Percentiles rank a stretch among this genome's conserved stretches.
Conservation (phyloP, 2,329 filamentous ascomycete species). For the Alternaria solani region DNA sequence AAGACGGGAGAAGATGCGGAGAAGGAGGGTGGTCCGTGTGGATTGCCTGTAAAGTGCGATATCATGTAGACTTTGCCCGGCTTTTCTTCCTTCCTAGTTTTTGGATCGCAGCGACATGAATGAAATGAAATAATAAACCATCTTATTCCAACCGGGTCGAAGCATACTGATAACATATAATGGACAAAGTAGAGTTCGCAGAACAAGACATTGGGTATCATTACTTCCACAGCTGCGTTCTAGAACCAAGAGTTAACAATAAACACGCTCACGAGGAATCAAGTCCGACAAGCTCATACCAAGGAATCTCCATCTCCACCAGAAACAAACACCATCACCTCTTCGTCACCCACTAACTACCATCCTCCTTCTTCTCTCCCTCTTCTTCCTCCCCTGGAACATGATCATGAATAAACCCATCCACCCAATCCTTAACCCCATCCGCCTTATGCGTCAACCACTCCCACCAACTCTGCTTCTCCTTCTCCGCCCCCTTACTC, state of each 20-base stretch:
- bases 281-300: not conserved
- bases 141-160: not conserved
- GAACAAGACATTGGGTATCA: not conserved
- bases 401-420: conserved; percentile 43
- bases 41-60: conserved; percentile 76
- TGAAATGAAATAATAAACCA: conserved; percentile 4
- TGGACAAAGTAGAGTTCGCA: too few species aligned
- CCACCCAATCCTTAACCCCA: conserved; percentile 47
- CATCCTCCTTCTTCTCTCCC: not conserved
- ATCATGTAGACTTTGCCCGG: conserved; percentile 60
- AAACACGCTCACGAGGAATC: not conserved
- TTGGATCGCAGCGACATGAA: not conserved
- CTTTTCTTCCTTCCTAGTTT: not conserved
- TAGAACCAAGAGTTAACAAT: not conserved
- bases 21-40: conserved; percentile 77
- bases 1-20: conserved; percentile 48
- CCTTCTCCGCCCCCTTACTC: not conserved
- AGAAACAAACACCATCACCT: not conserved
- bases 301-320: not conserved
- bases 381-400: conserved; percentile 17
- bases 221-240: not conserved
- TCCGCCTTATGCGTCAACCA: conserved; percentile 50
- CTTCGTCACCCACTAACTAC: not conserved
- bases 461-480: conserved; percentile 44
- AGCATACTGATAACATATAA: not conserved